Conservation (phyloP, 2,329 filamentous ascomycete species). For the Colletotrichum sp. region DNA sequence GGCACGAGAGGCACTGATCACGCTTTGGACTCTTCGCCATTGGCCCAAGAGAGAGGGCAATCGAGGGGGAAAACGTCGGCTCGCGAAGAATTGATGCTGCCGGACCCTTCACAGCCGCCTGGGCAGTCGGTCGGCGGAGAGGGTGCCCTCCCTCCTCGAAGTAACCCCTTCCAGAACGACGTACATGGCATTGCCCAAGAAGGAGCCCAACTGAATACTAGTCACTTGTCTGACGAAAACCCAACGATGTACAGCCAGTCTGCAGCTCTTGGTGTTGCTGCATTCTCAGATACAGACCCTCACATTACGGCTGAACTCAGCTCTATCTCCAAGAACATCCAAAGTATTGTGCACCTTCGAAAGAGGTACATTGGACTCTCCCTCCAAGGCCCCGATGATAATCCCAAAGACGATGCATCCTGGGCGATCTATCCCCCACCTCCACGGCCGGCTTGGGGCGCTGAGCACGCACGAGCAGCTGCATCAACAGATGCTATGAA, state of each 20-base stretch:
- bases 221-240: background rate
- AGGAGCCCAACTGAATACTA: background rate
- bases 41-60: background rate
- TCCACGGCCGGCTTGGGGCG: conserved; percentile 83
- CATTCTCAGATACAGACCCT: conserved; percentile 73
- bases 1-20: conserved; percentile 31
- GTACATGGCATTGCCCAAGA: background rate
- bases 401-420: conserved; percentile 80
- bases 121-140: background rate
- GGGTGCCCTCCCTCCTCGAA: background rate
- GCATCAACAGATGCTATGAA: conserved; percentile 33
- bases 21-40: conserved; percentile 25
- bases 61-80: background rate
- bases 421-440: conserved; percentile 94
- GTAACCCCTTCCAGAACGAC: background rate
- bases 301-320: conserved; percentile 84
- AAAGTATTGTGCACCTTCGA: conserved; percentile 84
- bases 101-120: background rate
- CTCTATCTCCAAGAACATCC: conserved; percentile 88
- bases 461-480: conserved; percentile 25
- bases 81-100: conserved; percentile 3
- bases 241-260: conserved; percentile 32
- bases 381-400: conserved; percentile 79
- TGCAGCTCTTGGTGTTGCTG: conserved; percentile 67
- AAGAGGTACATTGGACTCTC: conserved; percentile 90